Evolutionary conservation across 2,329 filamentous ascomycete genomes (phyloP), one percentile per base, ranked within the genome.

Genomic region (Cercospora citrullina): DNA sequence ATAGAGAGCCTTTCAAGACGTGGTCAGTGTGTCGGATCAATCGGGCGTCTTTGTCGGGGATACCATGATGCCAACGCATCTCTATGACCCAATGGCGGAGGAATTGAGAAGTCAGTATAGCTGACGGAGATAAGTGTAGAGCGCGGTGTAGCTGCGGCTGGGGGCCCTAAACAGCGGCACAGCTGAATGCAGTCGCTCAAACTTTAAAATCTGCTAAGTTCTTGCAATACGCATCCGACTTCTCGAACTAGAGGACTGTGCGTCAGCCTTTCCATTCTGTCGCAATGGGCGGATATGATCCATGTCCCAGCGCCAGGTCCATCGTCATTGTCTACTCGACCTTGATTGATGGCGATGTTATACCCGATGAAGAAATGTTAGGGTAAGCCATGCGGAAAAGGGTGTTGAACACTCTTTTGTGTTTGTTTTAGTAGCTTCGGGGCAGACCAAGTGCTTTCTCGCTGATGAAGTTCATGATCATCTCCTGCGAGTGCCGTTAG

Each of bases 381-480:
- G 36, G 36, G 36, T n/a, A 42, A 2, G 16, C 36, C 36, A n/a
- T 42, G 3, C 2, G 36, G 1, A n/a, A 42, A n/a, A n/a, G 0
- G 36, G 6, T 42, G 36, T n/a, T 7, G 36, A 7, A n/a, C 36
- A 42, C 36, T n/a, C 36, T n/a, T 42, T 42, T 42, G 28, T n/a
- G 1, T 26, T 21, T 3, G 21, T 5, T 31, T 66, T 33, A 91
- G 71, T 92, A 93, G 74, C 89, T 92, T 67, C 87, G 82, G 1
- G 90, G 90, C 28, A 92, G 73, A 3, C 84, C 80, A n/a, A 92
- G 78, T 0, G 87, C 89, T 79, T 87, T 91, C 76, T 92, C 90
- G 2, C 85, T 84, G 12, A 92, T 85, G 76, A 88, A 92, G 72
- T 92, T 92, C 81, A 91, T 80, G 63, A 92, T 91, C 90, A 92